Base-by-base conservation (phyloP, 1,284 basidiomycete species). In the Mrakiaceae sp. region DNA sequence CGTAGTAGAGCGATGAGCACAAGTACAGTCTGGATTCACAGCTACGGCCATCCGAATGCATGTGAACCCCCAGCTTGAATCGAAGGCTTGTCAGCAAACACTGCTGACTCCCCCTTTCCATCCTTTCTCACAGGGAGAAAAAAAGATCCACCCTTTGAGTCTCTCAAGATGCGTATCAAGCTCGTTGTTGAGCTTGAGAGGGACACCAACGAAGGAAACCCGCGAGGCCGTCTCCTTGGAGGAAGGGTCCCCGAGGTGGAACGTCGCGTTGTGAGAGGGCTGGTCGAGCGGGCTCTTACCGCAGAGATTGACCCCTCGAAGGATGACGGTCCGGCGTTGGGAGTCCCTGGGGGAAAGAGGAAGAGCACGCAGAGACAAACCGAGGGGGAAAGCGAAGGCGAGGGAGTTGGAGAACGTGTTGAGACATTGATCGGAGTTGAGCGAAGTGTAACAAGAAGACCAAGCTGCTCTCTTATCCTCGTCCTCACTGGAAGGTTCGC, bases 291-390 rank as follows among this genome's bases (percentile, higher is more conserved):
- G 95, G 93, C 0, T 85, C 86, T 75, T 98, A 3, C 90, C 92
- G 7, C 89, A 89, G 63, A 98, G 83, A 75, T 98, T 98, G 66
- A 98, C 87, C 48, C 95, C 95, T 55, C 95, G 85, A 0, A 98
- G 80, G 43, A 98, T 46, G 43, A 57, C 55, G 12, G 55, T 57
- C 55, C 55, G 40, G 14, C 55, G 42, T 12, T 55, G 6, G 5
- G 5, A 42, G 11, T 55, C 54, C 54, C 54, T 55, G 54, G 54
- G 7, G 3, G 54, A 8, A 16, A 8, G 11, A 39, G 16, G 5
- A 53, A 39, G 51, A 7, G 51, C 6, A 16, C 4, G 51, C 27
- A 27, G 27, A 27, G 27, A 27, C 27, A 27, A 27, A 27, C 27
- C 27, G 2, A 2, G 27, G 27, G 27, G 27, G 27, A 27, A 2